These are phyloP conservation scores for Phialemoniopsis sp. DNA, from an alignment of 2,329 filamentous ascomycete species.

Conservation along the genomic window DNA sequence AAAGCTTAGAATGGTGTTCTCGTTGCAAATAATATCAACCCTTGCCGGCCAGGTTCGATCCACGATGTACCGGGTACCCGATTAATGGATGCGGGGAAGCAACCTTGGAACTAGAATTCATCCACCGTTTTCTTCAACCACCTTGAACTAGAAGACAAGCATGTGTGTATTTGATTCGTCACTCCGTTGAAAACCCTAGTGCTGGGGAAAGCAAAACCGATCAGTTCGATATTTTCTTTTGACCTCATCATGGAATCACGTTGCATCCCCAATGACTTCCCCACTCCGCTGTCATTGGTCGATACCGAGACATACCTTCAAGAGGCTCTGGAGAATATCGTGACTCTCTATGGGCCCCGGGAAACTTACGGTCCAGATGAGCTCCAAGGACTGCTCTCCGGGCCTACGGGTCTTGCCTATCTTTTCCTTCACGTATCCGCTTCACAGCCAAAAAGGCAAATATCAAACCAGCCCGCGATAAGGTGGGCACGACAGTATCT, in stretches of 20 bases:
- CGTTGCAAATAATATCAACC: too few relatives aligned
- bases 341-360: too few relatives aligned
- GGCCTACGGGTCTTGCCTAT: slow-evolving; percentile 52
- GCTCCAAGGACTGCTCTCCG: slow-evolving; percentile 45
- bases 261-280: neutral
- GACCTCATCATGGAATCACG: neutral
- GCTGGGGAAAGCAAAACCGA: neutral
- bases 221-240: neutral
- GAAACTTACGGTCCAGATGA: too few relatives aligned
- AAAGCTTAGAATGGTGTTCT: too few relatives aligned
- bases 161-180: too few relatives aligned
- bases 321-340: neutral
- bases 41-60: too few relatives aligned
- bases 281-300: neutral
- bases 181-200: neutral
- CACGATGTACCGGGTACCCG: too few relatives aligned
- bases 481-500: slow-evolving; percentile 47
- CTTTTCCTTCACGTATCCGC: slow-evolving; percentile 46
- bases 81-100: too few relatives aligned
- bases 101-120: too few relatives aligned
- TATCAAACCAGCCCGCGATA: slow-evolving; percentile 33
- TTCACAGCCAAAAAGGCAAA: slow-evolving; percentile 33
- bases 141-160: too few relatives aligned
- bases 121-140: too few relatives aligned
- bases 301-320: neutral